Base-by-base conservation (phyloP, 164 flowering plant genomes). In the Cinnamomum micranthum region DNA sequence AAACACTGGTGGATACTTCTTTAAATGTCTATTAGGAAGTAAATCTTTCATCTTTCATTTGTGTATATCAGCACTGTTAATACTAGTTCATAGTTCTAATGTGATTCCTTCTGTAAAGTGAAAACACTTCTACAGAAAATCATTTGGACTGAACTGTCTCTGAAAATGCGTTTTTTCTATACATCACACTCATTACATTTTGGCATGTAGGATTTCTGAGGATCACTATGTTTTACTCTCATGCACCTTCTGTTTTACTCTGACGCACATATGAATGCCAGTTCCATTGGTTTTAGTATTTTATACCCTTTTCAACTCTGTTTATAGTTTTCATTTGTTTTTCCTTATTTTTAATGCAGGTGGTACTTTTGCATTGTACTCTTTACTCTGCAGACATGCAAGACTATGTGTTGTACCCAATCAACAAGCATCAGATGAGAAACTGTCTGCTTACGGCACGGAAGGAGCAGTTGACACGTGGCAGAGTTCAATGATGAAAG, bases 301-400 rank as follows among this genome's bases (percentile, higher is more conserved):
- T 12, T 22, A 24, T 64, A 64, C 67, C 12, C 10, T 11, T 64
- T 64, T 28, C 24, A 23, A 64, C 15, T 59, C 24, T 13, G 9
- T 64, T 24, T 23, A 7, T 33, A 12, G 24, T 47, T 47, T 52
- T 74, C 24, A 27, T 52, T 15, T 25, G 65, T 65, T 50, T 10
- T 9, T 10, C 60, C 60, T 19, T 20, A 14, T 75, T 70, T 78
- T 50, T 80, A 50, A 71, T 86, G 82, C 89, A 89, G 93, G 97
- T 80, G 95, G 95, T 24, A 91, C 92, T 58, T 91, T 92, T 79
- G 97, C 94, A 9, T 75, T 92, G 79, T 91, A 91, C 68, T 92
- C 97, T 2, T 78, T 91, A 55, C 87, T 92, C 10, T 88, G 91
- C 75, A 73, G 95, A 69, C 91, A 91, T 83, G 93, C 92, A 31